Conservation (phyloP, 306 rosid species). For the Canavalia ensiformis region DNA sequence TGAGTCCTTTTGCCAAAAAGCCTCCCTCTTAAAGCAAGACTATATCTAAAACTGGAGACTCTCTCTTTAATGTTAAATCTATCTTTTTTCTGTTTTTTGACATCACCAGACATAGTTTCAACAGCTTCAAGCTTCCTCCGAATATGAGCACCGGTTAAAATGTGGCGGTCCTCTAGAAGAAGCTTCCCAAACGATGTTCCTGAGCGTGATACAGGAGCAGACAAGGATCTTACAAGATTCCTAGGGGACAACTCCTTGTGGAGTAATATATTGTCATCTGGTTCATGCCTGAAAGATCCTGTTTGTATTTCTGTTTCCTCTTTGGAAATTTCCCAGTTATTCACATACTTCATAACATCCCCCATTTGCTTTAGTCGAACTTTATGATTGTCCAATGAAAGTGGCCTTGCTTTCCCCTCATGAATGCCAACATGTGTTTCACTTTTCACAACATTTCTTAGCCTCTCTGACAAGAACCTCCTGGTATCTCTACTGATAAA, state of each 20-base stretch:
- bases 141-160: constrained; percentile 90
- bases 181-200: constrained; percentile 99
- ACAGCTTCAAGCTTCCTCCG: constrained; percentile 90
- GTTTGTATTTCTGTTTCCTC: constrained; percentile 67
- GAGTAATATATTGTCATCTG: constrained; percentile 56
- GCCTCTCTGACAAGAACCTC: constrained; percentile 75
- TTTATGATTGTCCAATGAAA: constrained; percentile 59
- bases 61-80: constrained; percentile 85
- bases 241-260: constrained; percentile 80
- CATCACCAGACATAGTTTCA: constrained; percentile 58
- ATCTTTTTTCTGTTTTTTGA: constrained; percentile 73
- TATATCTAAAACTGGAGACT: constrained; percentile 82
- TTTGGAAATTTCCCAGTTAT: constrained; percentile 62
- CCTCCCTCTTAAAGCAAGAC: constrained; percentile 75
- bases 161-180: constrained; percentile 93
- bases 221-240: constrained; percentile 88
- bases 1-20: constrained; percentile 81
- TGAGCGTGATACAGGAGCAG: constrained; percentile 93
- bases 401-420: constrained; percentile 56
- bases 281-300: constrained; percentile 85
- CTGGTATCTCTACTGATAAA: constrained; percentile 75
- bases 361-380: constrained; percentile 50
- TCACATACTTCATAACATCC: constrained; percentile 48
- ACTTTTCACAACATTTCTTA: constrained; percentile 63
- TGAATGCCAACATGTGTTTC: constrained; percentile 57